Evolutionary conservation across 305 asterid species (phyloP).

Genomic region (Solanum hybrid): DNA sequence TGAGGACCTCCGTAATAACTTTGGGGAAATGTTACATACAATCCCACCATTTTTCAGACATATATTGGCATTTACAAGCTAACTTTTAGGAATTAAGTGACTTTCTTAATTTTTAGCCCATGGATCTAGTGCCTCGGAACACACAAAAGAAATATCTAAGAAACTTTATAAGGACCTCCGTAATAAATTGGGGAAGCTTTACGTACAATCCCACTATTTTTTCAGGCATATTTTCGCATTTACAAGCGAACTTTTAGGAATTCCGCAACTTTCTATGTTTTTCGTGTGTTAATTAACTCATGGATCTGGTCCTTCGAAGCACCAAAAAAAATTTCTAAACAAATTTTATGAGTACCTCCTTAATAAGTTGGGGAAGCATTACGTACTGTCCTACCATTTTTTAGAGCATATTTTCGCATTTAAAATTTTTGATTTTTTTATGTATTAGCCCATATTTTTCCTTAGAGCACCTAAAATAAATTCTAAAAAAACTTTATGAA

Average conservation of each 20-base stretch:
- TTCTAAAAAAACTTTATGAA: background rate
- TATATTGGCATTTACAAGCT: too few relatives aligned
- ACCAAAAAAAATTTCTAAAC: background rate
- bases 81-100: background rate
- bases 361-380: background rate
- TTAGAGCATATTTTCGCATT: too few relatives aligned
- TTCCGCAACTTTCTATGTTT: background rate
- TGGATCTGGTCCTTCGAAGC: rapidly evolving
- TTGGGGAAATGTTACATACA: background rate
- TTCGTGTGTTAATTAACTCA: too few relatives aligned
- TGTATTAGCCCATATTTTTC: background rate
- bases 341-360: background rate
- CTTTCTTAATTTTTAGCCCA: background rate
- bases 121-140: background rate
- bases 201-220: background rate
- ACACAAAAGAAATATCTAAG: background rate
- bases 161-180: too few relatives aligned
- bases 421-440: too few relatives aligned
- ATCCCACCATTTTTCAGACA: too few relatives aligned
- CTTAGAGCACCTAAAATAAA: background rate
- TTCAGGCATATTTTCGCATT: too few relatives aligned
- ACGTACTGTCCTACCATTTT: background rate
- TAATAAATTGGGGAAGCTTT: background rate
- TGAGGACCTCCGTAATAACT: background rate
- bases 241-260: too few relatives aligned